These are phyloP conservation scores for Crepidotus variabilis DNA, from an alignment of 768 basidiomycete species.

Conservation along the genomic window DNA sequence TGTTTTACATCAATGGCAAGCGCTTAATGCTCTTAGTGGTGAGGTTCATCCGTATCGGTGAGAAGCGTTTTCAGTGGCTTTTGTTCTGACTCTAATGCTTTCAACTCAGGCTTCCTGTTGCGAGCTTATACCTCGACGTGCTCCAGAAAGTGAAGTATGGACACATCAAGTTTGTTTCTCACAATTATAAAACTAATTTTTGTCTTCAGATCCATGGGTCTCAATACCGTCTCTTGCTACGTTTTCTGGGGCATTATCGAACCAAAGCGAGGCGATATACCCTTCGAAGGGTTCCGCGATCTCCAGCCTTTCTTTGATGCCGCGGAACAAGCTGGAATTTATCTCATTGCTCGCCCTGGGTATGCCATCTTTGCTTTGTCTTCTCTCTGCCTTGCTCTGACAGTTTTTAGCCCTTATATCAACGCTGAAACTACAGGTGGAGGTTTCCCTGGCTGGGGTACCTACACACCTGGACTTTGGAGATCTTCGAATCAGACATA, in stretches of 20 bases:
- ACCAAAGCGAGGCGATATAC: slow-evolving; percentile 44
- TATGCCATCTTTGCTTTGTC: too few species aligned
- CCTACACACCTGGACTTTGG: slow-evolving; percentile 44
- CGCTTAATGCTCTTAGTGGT: slow-evolving; percentile 39
- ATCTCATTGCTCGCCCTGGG: slow-evolving; percentile 52
- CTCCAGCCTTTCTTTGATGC: slow-evolving; percentile 52
- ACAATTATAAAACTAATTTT: too few species aligned
- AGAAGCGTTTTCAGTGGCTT: too few species aligned
- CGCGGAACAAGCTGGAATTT: slow-evolving; percentile 48
- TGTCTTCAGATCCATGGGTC: slow-evolving; percentile 34
- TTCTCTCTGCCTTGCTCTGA: too few species aligned
- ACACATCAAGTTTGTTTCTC: too few species aligned
- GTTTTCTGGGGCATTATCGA: slow-evolving; percentile 42
- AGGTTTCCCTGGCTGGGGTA: slow-evolving; percentile 57
- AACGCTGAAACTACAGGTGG: slow-evolving; percentile 48
- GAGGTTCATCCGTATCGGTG: slow-evolving; percentile 42
- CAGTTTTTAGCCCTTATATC: slow-evolving; percentile 39
- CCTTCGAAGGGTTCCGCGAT: slow-evolving; percentile 50
- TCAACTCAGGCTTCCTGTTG: slow-evolving; percentile 34
- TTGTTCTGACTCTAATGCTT: not conserved
- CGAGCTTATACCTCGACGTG: slow-evolving; percentile 38
- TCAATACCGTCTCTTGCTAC: slow-evolving; percentile 42
- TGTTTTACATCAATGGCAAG: slow-evolving; percentile 37
- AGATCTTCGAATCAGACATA: slow-evolving; percentile 37
- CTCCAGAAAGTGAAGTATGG: slow-evolving; percentile 43